Percentiles rank a stretch among this genome's conserved stretches.
Evolutionary conservation across 768 basidiomycete genomes (phyloP).

Genomic region (Hebeloma cylindrosporum): DNA sequence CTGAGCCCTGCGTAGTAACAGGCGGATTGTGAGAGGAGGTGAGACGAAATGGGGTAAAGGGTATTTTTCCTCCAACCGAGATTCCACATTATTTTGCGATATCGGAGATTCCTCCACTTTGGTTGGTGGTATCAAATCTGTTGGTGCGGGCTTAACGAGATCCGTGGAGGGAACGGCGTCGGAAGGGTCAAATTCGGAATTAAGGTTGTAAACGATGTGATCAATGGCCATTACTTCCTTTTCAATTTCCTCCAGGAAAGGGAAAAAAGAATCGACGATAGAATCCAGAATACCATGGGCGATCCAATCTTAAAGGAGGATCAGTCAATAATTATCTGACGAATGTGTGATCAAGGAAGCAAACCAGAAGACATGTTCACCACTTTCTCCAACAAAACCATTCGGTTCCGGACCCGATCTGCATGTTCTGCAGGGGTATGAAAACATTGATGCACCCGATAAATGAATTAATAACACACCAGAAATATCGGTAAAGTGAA

Average conservation of each 20-base stretch:
- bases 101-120: neutral
- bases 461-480: conserved; percentile 34
- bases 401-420: conserved; percentile 69
- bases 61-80: conserved; percentile 19
- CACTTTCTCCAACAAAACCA: conserved; percentile 61
- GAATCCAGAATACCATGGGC: conserved; percentile 92
- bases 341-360: conserved; percentile 19
- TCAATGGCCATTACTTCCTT: conserved; percentile 80
- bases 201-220: conserved; percentile 53
- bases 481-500: conserved; percentile 87
- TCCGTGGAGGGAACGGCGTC: conserved; percentile 5
- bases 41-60: conserved; percentile 32
- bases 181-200: conserved; percentile 2
- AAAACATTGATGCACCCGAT: conserved; percentile 3
- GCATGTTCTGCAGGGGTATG: conserved; percentile 57
- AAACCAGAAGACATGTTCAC: conserved; percentile 72
- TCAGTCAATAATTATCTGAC: conserved; percentile 1
- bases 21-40: conserved; percentile 34
- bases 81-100: conserved; percentile 1
- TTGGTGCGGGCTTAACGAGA: neutral
- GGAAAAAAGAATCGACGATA: conserved; percentile 92
- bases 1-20: conserved; percentile 36
- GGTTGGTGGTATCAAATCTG: neutral
- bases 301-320: conserved; percentile 74
- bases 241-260: conserved; percentile 78